phyloP scores from a whole-genome alignment of 345 rosid genomes.

The Gossypium rotundifolium region DNA sequence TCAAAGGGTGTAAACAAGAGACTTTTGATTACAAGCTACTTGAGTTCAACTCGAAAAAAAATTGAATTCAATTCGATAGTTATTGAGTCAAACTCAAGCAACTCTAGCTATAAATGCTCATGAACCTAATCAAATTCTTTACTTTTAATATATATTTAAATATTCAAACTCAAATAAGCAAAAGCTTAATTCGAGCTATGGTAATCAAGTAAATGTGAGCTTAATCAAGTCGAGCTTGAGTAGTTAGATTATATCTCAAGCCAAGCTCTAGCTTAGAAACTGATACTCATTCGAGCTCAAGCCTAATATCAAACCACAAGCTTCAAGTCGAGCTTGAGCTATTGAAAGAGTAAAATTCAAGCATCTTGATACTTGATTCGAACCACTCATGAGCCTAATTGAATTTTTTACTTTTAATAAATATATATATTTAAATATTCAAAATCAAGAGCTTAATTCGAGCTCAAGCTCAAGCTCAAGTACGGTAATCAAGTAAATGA shows the following conservation, averaged over 20 bases:
- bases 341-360: neutral
- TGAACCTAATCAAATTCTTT: neutral
- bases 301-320: neutral
- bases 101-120: neutral
- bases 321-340: neutral
- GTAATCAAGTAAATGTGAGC: neutral
- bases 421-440: neutral
- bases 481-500: neutral
- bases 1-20: neutral
- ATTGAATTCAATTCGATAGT: too few relatives aligned
- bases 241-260: neutral
- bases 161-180: neutral
- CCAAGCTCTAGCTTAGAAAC: neutral
- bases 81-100: too few relatives aligned
- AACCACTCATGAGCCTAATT: neutral
- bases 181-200: neutral
- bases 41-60: too few relatives aligned
- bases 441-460: neutral
- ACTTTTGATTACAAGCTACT: neutral
- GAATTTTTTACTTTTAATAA: neutral
- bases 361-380: neutral
- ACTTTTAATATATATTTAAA: neutral
- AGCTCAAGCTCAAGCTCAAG: neutral
- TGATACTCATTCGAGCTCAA: neutral
- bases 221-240: neutral